phyloP scores from a whole-genome alignment of 1,139 yeast genomes.

The Lodderomyces elongisporus region DNA sequence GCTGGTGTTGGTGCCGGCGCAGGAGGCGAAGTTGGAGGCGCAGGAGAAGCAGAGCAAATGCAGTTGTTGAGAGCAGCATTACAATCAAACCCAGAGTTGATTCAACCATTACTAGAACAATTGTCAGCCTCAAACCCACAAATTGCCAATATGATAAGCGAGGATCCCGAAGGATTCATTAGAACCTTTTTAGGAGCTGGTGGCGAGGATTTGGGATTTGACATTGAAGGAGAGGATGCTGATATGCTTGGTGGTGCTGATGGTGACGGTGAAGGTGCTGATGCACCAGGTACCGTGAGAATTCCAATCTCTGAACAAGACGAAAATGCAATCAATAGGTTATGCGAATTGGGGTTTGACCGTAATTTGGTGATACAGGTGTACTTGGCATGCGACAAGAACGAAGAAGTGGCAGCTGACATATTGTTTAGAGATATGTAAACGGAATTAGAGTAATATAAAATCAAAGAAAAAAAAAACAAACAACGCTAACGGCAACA shows the following conservation, averaged over 20 bases:
- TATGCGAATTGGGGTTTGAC: slow-evolving; percentile 91
- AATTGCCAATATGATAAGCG: slow-evolving; percentile 73
- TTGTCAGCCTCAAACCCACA: slow-evolving; percentile 83
- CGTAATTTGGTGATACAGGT: slow-evolving; percentile 85
- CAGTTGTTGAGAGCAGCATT: slow-evolving; percentile 71
- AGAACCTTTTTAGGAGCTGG: slow-evolving; percentile 62
- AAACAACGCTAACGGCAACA: neutral
- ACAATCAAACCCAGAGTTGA: slow-evolving; percentile 82
- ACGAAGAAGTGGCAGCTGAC: slow-evolving; percentile 95
- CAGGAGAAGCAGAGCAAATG: slow-evolving; percentile 49
- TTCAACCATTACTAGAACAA: slow-evolving; percentile 80
- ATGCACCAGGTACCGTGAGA: slow-evolving; percentile 40
- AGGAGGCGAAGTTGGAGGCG: slow-evolving; percentile 17
- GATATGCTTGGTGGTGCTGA: slow-evolving; percentile 19
- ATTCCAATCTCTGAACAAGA: slow-evolving; percentile 76
- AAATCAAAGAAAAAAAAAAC: neutral
- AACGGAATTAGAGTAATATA: slow-evolving; percentile 2
- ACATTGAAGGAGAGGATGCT: slow-evolving; percentile 32
- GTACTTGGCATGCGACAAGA: slow-evolving; percentile 96
- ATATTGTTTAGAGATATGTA: slow-evolving; percentile 61
- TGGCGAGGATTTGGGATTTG: slow-evolving; percentile 45
- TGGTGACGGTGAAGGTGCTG: slow-evolving; percentile 30
- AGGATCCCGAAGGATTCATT: slow-evolving; percentile 82
- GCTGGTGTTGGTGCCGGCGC: slow-evolving; percentile 14
- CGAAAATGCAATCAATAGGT: slow-evolving; percentile 77